Evolutionary conservation across 306 rosid genomes (phyloP), one percentile per base, ranked within the genome.

Genomic region (Pueraria montana): DNA sequence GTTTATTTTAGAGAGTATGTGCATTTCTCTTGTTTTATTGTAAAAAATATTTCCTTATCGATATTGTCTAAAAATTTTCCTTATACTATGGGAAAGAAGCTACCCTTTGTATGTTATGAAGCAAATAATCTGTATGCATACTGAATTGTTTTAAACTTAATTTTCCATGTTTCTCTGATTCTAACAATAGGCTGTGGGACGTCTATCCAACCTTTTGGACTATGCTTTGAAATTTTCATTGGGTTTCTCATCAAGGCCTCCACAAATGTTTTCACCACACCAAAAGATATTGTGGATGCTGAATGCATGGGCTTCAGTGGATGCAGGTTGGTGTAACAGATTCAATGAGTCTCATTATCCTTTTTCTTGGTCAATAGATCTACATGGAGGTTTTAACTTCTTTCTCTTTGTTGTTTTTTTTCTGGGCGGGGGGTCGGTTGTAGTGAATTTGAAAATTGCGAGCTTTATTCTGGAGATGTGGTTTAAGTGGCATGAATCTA

Each of bases 401-500:
- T 27, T 27, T 13, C 48, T 52, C 20, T n/a, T n/a, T n/a, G 72
- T 34, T 16, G 2, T 17, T 4, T 40, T 13, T 30, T 3, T 43
- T 45, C n/a, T n/a, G n/a, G n/a, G n/a, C 3, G 13, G 24, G 55
- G 62, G 78, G 75, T 20, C n/a, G n/a, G 43, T 20, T 83, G 59
- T 76, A 96, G 99, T 83, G 62, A 80, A 83, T 74, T 72, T 48
- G 67, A 92, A 91, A 74, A 70, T 89, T 71, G 87, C 89, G 6
- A 89, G 94, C 75, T 92, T 91, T 88, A 79, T 87, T 82, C 84
- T 87, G 6, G 99, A 96, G 84, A 87, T 93, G 92, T 96, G 99
- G 99, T 92, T 93, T 84, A 87, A 88, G 77, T 93, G 98, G 99
- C 99, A 96, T 90, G 91, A 93, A 79, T 92, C 94, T 20, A 72